Percentiles rank a stretch among this genome's conserved stretches.
Conservation (phyloP, 257 asterid genomes). For the Pogostemon cablin region DNA sequence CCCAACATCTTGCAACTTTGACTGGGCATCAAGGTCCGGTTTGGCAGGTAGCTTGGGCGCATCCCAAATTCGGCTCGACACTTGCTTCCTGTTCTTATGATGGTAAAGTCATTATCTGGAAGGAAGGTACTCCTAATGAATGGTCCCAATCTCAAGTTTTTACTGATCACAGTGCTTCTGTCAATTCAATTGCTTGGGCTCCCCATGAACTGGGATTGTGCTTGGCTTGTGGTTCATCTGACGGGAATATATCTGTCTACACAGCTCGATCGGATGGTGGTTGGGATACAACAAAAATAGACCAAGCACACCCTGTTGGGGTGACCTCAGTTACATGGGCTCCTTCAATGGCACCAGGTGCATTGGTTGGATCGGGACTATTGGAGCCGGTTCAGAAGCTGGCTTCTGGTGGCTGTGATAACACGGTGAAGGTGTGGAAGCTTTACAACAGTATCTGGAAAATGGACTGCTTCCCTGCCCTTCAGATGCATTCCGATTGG, state of each 20-base stretch:
- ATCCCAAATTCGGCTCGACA: constrained; percentile 83
- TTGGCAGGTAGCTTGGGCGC: constrained; percentile 97
- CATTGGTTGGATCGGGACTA: constrained; percentile 67
- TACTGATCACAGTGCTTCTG: constrained; percentile 76
- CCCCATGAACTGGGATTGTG: constrained; percentile 88
- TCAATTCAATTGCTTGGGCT: constrained; percentile 93
- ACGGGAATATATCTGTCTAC: constrained; percentile 77
- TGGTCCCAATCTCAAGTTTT: constrained; percentile 82
- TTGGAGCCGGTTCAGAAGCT: constrained; percentile 79
- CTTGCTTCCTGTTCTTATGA: constrained; percentile 95
- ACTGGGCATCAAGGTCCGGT: constrained; percentile 91
- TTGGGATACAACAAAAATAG: constrained; percentile 84
- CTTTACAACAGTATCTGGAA: constrained; percentile 74
- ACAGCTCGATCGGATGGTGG: constrained; percentile 71
- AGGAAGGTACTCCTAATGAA: constrained; percentile 76
- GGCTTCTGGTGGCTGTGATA: constrained; percentile 94
- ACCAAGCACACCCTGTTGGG: constrained; percentile 96
- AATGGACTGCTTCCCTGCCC: constrained; percentile 94
- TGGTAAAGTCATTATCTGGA: constrained; percentile 88
- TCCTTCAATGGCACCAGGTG: constrained; percentile 82
- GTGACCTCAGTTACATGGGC: constrained; percentile 98
- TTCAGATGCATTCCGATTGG: constrained; percentile 82
- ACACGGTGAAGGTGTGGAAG: constrained; percentile 92
- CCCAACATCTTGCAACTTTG: constrained; percentile 85
- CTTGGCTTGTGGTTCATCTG: constrained; percentile 95